Base-by-base conservation (phyloP, 2,329 filamentous ascomycete species). In the Verticillium longisporum region DNA sequence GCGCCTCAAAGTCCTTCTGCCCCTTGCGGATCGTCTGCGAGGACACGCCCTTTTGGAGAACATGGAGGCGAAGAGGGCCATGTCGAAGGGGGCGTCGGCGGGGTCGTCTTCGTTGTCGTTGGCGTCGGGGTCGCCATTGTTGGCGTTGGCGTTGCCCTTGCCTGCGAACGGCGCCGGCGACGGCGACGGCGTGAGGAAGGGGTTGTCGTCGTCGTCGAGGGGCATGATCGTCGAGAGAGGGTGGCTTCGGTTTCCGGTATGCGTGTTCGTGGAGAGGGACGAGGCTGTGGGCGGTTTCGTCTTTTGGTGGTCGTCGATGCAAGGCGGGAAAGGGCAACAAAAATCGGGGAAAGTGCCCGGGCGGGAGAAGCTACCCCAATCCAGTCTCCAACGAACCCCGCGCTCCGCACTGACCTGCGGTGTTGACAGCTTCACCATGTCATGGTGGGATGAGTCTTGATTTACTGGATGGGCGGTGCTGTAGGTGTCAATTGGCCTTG, bases 1-100 rank as follows among this genome's bases (percentile, higher is more conserved):
- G 92, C 33, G 90, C 88, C 76, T 98, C 95, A 73, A 97, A 99
- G 77, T 99, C 95, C 75, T 99, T 99, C 73, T 96, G 92, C 63
- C 95, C 95, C 65, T 92, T 91, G 66, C 94, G 92, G 38, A 96
- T 92, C 11, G 93, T 83, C 67, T 86, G 85, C 58, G 80, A 74
- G 10, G 81, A 82, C 54, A 81, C 74, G 56, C 78, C 76, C 59
- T 76, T 69, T 83, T 83, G 63, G 77, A 72, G 64, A 82, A 80
- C 64, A 83, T 74, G 34, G 81, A 77, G 3, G 78, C 77, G 64
- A 88, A 87, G 64, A 93, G 88, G 65, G 90, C 88, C 74, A 94
- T 97, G 76, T 98, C 94, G 69, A 93, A 92, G 1, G 88, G 85
- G 72, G 93, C 90, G 68, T 97, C 93, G 50, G 88, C 88, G 59